These are phyloP conservation scores for Cryphonectria japonica DNA, from an alignment of 2,329 filamentous ascomycete species.

Conservation along the genomic window DNA sequence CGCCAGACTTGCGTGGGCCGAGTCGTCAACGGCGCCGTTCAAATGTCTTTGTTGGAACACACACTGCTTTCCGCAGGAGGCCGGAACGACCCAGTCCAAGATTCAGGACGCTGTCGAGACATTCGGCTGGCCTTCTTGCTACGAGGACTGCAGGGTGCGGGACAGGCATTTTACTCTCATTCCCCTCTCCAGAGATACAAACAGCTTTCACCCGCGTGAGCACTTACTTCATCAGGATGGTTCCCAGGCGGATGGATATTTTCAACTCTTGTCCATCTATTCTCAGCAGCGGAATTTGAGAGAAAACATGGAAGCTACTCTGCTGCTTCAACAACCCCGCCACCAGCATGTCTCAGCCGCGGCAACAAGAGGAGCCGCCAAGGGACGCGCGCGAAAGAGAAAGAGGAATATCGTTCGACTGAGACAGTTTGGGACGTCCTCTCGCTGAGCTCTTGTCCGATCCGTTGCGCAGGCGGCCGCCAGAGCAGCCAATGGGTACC, in stretches of 20 bases:
- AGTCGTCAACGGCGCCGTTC: neutral
- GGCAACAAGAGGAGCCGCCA: neutral
- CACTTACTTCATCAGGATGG: neutral
- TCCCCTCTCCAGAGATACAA: neutral
- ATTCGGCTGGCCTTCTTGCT: neutral
- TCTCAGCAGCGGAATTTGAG: neutral
- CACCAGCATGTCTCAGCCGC: conserved; percentile 13
- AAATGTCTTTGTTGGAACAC: neutral
- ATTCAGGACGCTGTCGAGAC: neutral
- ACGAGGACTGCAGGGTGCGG: neutral
- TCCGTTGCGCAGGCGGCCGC: neutral
- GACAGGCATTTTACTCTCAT: neutral
- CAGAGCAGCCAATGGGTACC: conserved; percentile 23
- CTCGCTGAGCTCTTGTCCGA: neutral
- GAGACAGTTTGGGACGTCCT: neutral
- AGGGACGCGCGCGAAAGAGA: neutral
- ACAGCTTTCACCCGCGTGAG: neutral
- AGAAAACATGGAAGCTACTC: neutral
- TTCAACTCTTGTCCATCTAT: neutral
- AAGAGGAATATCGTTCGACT: neutral
- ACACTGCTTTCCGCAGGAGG: neutral
- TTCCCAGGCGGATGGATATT: neutral
- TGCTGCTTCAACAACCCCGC: neutral
- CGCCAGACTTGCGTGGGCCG: neutral
- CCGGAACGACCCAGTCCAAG: neutral